Percentiles rank a stretch among this genome's conserved stretches.
These are phyloP conservation scores for Epichloe gansuensis DNA, from an alignment of 2,329 filamentous ascomycete genomes.

Conservation along the genomic window DNA sequence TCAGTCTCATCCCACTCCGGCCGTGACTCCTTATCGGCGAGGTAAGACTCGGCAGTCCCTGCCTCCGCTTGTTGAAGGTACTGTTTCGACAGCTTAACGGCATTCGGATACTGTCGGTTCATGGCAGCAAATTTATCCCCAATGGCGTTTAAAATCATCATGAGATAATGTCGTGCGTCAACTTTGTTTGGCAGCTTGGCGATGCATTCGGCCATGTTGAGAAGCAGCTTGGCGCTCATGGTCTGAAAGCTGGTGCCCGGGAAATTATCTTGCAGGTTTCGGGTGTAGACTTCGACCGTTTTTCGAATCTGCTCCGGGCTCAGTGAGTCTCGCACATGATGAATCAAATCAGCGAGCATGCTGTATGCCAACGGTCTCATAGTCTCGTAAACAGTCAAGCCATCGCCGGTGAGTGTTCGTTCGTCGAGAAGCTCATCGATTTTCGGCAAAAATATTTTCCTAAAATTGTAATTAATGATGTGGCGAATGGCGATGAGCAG, in stretches of 20 bases:
- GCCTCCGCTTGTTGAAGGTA: constrained; percentile 59
- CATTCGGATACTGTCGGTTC: constrained; percentile 92
- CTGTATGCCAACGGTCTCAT: constrained; percentile 94
- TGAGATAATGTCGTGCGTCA: constrained; percentile 87
- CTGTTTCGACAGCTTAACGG: constrained; percentile 78
- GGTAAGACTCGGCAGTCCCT: constrained; percentile 58
- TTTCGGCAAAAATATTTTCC: constrained; percentile 86
- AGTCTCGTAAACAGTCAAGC: constrained; percentile 90
- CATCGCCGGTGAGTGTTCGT: constrained; percentile 86
- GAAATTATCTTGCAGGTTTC: constrained; percentile 88
- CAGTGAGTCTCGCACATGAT: constrained; percentile 87
- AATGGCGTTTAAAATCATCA: constrained; percentile 96
- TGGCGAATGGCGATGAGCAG: constrained; percentile 91
- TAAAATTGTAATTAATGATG: constrained; percentile 98
- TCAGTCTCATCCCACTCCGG: constrained; percentile 98
- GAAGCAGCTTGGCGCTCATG: constrained; percentile 92
- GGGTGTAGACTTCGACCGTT: constrained; percentile 94
- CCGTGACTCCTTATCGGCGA: constrained; percentile 66
- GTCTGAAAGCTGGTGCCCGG: constrained; percentile 98
- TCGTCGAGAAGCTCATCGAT: constrained; percentile 94
- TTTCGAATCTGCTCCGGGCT: constrained; percentile 83
- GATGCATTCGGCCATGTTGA: constrained; percentile 98
- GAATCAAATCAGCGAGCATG: constrained; percentile 95
- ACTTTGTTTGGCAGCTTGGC: constrained; percentile 86
- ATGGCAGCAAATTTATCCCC: constrained; percentile 97